Percentiles rank a stretch among this genome's conserved stretches.
Evolutionary conservation across 768 basidiomycete species (phyloP).

Genomic region (Cystofilobasidium ferigula): DNA sequence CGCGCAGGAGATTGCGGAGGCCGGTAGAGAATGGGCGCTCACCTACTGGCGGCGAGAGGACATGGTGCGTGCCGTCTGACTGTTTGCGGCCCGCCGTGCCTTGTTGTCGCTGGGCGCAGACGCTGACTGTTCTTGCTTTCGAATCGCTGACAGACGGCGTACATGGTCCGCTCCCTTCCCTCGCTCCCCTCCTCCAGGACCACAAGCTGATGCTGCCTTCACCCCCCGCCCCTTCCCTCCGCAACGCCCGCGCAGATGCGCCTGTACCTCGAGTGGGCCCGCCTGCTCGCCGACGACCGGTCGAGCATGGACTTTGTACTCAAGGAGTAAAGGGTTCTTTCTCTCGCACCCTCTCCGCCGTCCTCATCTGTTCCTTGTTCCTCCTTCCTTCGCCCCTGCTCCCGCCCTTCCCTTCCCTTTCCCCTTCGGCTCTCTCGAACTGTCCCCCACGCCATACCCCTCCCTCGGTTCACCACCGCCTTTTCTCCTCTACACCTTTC

Average conservation of each 20-base stretch:
- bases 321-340: not conserved
- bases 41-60: conserved; percentile 54
- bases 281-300: conserved; percentile 7
- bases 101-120: too few species aligned
- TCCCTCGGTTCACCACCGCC: too few species aligned
- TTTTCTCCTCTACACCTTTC: too few species aligned
- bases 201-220: not conserved
- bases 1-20: conserved; percentile 49
- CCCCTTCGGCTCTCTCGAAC: too few species aligned
- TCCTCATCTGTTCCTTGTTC: too few species aligned
- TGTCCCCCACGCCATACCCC: too few species aligned
- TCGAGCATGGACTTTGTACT: conserved; percentile 4
- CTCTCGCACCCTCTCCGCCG: too few species aligned
- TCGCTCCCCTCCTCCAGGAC: not conserved
- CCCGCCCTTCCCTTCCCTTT: too few species aligned
- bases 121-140: not conserved
- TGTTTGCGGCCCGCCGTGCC: not conserved
- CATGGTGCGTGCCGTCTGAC: conserved; percentile 31
- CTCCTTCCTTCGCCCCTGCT: too few species aligned
- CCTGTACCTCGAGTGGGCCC: conserved; percentile 5
- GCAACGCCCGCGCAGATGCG: not conserved
- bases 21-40: conserved; percentile 51
- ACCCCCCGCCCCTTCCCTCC: not conserved
- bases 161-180: not conserved
- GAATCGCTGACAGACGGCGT: conserved; percentile 4